Evolutionary conservation across 768 basidiomycete genomes (phyloP), one percentile per base, ranked within the genome.

Genomic region (Psilocybe azurescens): DNA sequence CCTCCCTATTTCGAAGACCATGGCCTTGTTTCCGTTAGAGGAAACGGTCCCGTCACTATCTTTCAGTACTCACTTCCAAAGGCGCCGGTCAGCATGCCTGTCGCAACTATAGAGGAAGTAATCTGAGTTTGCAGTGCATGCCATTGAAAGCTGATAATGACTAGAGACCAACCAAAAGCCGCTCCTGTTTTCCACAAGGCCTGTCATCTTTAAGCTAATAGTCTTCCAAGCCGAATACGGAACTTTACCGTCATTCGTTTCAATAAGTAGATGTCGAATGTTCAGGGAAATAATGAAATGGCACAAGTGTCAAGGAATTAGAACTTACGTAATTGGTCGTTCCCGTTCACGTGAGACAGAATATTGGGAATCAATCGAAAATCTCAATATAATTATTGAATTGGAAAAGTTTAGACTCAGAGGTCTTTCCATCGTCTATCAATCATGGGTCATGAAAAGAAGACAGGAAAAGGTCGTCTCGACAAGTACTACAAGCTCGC

Each of bases 401-500:
- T 30, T 57, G 49, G 16, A 46, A 58, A 58, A 63, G 44, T 53
- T 53, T 6, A 55, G 52, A 39, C 14, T 18, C 28, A 7, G 32
- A 30, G 14, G 10, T 46, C 47, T 47, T 48, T 53, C 41, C 10
- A n/a, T 41, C 55, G 54, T 56, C 52, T 46, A 38, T 55, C 56
- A 28, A 64, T 24, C 38, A 91, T 93, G 91, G 87, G 83, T 49
- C 91, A 90, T n/a, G 90, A 94, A 76, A 97, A 96, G 81, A 97
- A 97, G 83, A 95, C 94, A 28, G 95, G 94, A 66, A 97, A 97
- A 77, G 94, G 92, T 68, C 94, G 95, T 71, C 83, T 97, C 53
- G 95, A 98, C 78, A 97, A 97, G 77, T 98, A 97, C 77, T 98
- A 98, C 79, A 95, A 94, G 73, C 91, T 96, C 73, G 94, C 93